Base-by-base conservation (phyloP, 148 eudicot genomes). In the Chenopodium berlandieri region DNA sequence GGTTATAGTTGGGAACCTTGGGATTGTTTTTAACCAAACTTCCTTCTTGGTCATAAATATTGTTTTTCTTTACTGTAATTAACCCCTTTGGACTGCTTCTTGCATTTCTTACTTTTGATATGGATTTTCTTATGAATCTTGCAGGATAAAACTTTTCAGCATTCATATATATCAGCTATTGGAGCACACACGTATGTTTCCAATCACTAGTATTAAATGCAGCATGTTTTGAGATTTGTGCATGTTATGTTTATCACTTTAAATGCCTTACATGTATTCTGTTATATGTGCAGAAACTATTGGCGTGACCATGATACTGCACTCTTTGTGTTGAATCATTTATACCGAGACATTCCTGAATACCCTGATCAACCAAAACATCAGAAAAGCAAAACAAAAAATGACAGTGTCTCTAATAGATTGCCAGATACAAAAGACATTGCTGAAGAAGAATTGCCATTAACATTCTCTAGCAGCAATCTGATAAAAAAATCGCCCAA, bases 91-190 rank as follows among this genome's bases (percentile, higher is more conserved):
- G 16, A 62, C 68, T 78, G 54, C n/a, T 30, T 58, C 64, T 62
- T 83, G 44, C 60, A 73, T 22, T 37, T 4, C 73, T 9, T 2
- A 10, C 13, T 48, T 56, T 56, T 85, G 44, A 79, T n/a, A 23
- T 4, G 54, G 63, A 72, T 48, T 78, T 78, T 73, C 56, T 48
- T 68, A 54, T 79, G 81, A 47, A 58, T 74, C 37, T 81, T 93
- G 91, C 85, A 95, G 97, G 95, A 94, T 86, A 92, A 96, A 90
- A 96, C 99, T 54, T 96, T 96, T 84, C 95, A 92, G 85, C 97
- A 94, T 92, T 83, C 91, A 32, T 96, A 96, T 80, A 82, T 96
- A 85, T 90, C 93, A 34, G 97, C 89, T n/a, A 82, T 96, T 58
- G 97, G 97, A 82, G 81, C 99, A 48, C 99, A 94, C 79, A 96